Evolutionary conservation across 176 grass and related monocot genomes (phyloP).

Genomic region (Poa pratensis): DNA sequence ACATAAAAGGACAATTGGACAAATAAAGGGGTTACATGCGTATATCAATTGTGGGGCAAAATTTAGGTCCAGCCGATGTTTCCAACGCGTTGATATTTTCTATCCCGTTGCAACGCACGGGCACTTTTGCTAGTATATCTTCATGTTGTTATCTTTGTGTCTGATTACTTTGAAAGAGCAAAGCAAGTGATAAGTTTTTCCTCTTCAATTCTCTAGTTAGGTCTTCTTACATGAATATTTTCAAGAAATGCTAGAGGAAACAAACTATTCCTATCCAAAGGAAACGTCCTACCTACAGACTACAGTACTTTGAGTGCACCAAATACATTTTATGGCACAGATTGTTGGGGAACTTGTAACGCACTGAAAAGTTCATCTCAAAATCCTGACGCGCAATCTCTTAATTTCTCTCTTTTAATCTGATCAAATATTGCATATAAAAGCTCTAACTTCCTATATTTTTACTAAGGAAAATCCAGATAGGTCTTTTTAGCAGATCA

Average conservation of each 20-base stretch:
- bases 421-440: background rate
- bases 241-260: background rate
- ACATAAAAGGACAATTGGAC: no score
- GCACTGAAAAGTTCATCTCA: no score
- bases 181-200: no score
- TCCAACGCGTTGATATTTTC: no score
- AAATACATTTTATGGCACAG: background rate
- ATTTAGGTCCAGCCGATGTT: no score
- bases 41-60: no score
- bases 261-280: background rate
- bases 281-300: background rate
- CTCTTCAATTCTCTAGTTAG: background rate
- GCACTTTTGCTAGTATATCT: no score
- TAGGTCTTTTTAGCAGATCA: background rate
- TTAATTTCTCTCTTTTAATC: background rate
- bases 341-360: no score
- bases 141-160: no score
- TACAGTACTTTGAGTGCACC: background rate
- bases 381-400: no score
- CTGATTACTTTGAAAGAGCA: background rate
- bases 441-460: background rate
- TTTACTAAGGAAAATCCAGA: background rate
- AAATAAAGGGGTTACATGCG: no score
- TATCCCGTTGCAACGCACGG: no score
- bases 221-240: background rate